Evolutionary conservation across 176 grass and related monocot genomes (phyloP).

Genomic region (Alopecurus myosuroides): DNA sequence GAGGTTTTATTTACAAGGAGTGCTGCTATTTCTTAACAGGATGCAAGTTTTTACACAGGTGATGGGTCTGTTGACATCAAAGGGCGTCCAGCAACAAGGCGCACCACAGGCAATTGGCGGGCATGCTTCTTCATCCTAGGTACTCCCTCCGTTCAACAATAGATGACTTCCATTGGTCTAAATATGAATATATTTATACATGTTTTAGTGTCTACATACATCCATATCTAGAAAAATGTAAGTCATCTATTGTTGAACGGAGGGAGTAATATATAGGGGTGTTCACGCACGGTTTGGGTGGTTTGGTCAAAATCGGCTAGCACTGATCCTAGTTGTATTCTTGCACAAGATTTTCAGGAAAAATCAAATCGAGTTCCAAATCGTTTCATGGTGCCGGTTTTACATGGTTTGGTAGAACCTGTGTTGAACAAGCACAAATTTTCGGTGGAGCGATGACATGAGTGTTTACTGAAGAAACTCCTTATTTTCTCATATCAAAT

Average conservation of each 20-base stretch:
- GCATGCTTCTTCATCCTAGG: constrained; percentile 66
- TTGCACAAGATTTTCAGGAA: neutral
- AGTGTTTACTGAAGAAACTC: neutral
- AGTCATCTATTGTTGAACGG: too few species aligned
- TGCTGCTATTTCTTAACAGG: constrained; percentile 29
- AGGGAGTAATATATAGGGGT: neutral
- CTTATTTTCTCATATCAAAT: neutral
- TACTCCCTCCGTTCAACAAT: too few species aligned
- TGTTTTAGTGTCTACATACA: too few species aligned
- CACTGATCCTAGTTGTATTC: neutral
- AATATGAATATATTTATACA: too few species aligned
- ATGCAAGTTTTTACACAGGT: constrained; percentile 35
- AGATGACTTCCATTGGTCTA: too few species aligned
- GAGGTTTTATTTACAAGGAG: too few species aligned
- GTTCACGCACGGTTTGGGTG: neutral
- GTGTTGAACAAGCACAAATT: too few species aligned
- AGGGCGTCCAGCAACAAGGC: constrained; percentile 39
- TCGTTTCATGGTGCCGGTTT: neutral
- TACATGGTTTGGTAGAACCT: neutral
- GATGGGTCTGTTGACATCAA: constrained; percentile 58
- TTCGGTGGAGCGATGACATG: too few species aligned
- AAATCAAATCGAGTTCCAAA: neutral
- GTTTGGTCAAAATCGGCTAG: neutral
- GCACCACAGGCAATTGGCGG: constrained; percentile 54
- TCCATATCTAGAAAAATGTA: too few species aligned